Evolutionary conservation across 345 rosid genomes (phyloP).

Genomic region (Ricinus communis): DNA sequence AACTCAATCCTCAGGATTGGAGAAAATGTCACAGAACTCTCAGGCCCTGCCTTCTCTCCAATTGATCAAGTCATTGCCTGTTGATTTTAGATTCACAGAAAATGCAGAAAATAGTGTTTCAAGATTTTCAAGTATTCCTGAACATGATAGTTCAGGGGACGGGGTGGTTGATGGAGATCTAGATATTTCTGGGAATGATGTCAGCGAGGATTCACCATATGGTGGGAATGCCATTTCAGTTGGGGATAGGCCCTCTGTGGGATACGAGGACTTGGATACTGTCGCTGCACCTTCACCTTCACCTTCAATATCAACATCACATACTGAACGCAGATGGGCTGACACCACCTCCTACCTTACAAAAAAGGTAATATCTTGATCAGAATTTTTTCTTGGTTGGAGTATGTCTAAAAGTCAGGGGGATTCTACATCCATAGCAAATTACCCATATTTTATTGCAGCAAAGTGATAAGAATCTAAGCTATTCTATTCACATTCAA

Average conservation of each 20-base stretch:
- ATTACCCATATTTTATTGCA: slow-evolving; percentile 4
- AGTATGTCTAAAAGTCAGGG: background rate
- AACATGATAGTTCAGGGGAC: slow-evolving; percentile 38
- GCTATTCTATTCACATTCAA: background rate
- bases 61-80: slow-evolving; percentile 71
- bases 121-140: slow-evolving; percentile 36
- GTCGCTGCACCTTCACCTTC: slow-evolving; percentile 33
- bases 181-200: slow-evolving; percentile 27
- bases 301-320: slow-evolving; percentile 48
- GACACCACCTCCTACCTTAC: slow-evolving; percentile 67
- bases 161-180: slow-evolving; percentile 39
- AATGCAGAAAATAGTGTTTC: slow-evolving; percentile 24
- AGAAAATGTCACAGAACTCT: slow-evolving; percentile 52
- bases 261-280: slow-evolving; percentile 50
- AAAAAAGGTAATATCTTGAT: slow-evolving; percentile 60
- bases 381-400: slow-evolving; percentile 3
- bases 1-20: slow-evolving; percentile 40
- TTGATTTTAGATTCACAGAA: slow-evolving; percentile 54
- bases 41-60: slow-evolving; percentile 52
- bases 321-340: slow-evolving; percentile 64
- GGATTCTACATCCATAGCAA: background rate
- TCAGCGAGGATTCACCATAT: slow-evolving; percentile 81
- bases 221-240: slow-evolving; percentile 31
- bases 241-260: slow-evolving; percentile 51
- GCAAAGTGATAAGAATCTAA: background rate